Evolutionary conservation across 2,329 filamentous ascomycete species (phyloP), one percentile per base, ranked within the genome.

Genomic region (Botrytis sinoallii): DNA sequence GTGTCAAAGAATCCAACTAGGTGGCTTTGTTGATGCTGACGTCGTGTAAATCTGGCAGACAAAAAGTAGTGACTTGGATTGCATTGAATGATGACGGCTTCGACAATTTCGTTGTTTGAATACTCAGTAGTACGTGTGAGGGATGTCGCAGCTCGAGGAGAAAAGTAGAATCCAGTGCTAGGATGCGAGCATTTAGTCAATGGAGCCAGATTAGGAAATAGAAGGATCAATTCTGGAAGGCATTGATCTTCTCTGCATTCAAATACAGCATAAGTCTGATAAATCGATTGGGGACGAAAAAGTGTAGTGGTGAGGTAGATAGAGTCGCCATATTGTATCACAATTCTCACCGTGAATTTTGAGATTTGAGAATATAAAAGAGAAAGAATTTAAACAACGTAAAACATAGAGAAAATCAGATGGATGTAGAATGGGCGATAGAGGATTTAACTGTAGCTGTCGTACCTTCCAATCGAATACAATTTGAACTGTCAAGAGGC

Each of bases 11-110:
- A 7, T 55, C 4, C 5, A n/a, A 55, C 48, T 3, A n/a, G 48
- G 1, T 55, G 48, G 25, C 48, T 16, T 55, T n/a, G 1, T n/a
- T n/a, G 12, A 55, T n/a, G 12, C 12, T 25, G 25, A n/a, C 1
- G 2, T 14, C n/a, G 3, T 16, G 0, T 16, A 16, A 5, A 16
- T 3, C 12, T 16, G 25, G 48, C 12, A n/a, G 12, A n/a, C 1
- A 2, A 55, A n/a, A 14, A 6, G 2, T 3, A 7, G 5, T 16
- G 25, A n/a, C 12, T 55, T 2, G 12, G 5, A 16, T 16, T 6
- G 12, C 2, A 5, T n/a, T 7, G 25, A n/a, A 55, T 55, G 12
- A 16, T n/a, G n/a, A 55, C 0, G 4, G 0, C 0, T n/a, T 55
- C 25, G 48, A 55, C 3, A 16, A 7, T 55, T n/a, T 55, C 5